Evolutionary conservation across 2,329 filamentous ascomycete genomes (phyloP).

Genomic region (Botrytis sinoallii): DNA sequence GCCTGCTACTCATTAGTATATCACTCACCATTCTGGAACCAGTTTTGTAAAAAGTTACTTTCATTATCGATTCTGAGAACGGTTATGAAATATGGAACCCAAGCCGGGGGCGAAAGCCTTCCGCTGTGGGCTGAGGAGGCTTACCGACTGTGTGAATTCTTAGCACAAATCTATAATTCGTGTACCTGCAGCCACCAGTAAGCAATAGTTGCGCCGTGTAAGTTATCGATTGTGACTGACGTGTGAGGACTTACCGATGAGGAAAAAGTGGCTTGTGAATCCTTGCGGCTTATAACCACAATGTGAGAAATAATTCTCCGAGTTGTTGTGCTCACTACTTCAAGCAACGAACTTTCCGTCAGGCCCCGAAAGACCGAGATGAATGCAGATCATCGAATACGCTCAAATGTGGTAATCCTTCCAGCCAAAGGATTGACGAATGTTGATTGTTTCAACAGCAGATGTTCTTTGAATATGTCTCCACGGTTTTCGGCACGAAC

Average conservation of each 20-base stretch:
- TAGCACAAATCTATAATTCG: neutral
- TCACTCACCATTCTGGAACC: neutral
- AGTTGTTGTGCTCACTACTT: neutral
- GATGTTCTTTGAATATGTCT: neutral
- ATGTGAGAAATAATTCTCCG: neutral
- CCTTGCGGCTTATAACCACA: neutral
- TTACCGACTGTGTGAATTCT: neutral
- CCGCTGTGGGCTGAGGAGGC: neutral
- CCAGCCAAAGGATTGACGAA: neutral
- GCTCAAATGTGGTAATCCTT: neutral
- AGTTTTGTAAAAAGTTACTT: neutral
- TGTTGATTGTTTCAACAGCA: neutral
- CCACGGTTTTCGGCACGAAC: neutral
- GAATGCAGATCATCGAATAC: neutral
- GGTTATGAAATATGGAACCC: neutral
- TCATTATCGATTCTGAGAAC: neutral
- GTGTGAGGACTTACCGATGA: neutral
- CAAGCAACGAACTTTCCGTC: neutral
- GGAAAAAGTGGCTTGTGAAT: neutral
- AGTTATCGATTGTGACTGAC: neutral
- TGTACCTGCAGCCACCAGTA: neutral
- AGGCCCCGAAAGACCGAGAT: neutral
- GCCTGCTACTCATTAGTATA: neutral
- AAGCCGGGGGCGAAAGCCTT: neutral
- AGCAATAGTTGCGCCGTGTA: neutral